These are phyloP conservation scores for Incumbomyces delicatus DNA, from an alignment of 2,329 filamentous ascomycete species.

Conservation along the genomic window DNA sequence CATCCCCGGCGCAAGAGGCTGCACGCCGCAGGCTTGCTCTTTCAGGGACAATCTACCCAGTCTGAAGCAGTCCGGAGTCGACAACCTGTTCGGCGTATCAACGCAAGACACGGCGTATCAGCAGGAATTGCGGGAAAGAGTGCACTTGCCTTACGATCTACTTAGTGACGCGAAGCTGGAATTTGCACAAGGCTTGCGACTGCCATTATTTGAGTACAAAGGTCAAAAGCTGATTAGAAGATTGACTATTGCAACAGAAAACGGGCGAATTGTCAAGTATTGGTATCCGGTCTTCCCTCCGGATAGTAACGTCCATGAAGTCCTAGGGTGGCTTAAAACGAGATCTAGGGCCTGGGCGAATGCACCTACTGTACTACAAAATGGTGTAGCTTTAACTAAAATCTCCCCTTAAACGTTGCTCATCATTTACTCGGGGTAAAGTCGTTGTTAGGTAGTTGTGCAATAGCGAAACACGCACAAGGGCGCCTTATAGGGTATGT, in stretches of 20 bases:
- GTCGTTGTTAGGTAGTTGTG: no score
- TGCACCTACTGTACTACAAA: no score
- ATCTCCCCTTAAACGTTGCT: no score
- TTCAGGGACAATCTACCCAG: slow-evolving; percentile 30
- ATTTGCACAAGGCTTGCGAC: slow-evolving; percentile 25
- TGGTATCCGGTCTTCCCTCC: slow-evolving; percentile 38
- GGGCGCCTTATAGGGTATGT: no score
- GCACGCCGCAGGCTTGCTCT: slow-evolving; percentile 36
- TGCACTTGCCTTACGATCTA: slow-evolving; percentile 33
- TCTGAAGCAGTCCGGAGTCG: slow-evolving; percentile 24
- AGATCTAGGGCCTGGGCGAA: not conserved
- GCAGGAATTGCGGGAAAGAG: slow-evolving; percentile 27
- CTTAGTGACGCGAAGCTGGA: slow-evolving; percentile 32
- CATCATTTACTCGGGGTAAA: no score
- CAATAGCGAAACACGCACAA: no score
- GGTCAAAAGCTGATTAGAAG: slow-evolving; percentile 29
- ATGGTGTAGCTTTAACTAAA: no score
- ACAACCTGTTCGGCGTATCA: slow-evolving; percentile 30
- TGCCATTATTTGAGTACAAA: slow-evolving; percentile 34
- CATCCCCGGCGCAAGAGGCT: slow-evolving; percentile 36
- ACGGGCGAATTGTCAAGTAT: slow-evolving; percentile 32
- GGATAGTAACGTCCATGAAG: slow-evolving; percentile 30
- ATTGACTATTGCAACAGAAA: slow-evolving; percentile 29
- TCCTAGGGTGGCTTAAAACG: slow-evolving; percentile 25
- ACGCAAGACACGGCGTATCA: slow-evolving; percentile 34